Base-by-base conservation (phyloP, 352 stramenopile genomes). In the Pythium diclinum region DNA sequence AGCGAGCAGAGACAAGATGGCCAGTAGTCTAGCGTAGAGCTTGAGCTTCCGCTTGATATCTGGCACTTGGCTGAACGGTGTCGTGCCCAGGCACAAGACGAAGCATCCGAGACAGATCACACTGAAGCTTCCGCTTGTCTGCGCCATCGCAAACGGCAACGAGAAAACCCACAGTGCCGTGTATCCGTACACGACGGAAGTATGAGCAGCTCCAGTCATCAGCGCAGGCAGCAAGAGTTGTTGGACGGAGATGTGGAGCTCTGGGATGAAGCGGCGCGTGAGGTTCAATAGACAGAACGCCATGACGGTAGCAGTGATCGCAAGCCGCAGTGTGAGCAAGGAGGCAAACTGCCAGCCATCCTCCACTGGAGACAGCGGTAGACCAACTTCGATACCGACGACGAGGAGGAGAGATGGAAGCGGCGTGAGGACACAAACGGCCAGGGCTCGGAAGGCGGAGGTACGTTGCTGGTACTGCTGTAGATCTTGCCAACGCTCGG, bases 241-340 rank as follows among this genome's bases (percentile, higher is more conserved):
- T 13, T n/a, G 52, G 25, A 14, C 17, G 14, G 28, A 9, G 52
- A 58, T n/a, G 10, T 46, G 28, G 28, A 58, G 19, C 28, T 58
- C 52, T 16, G 52, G 52, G 13, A 58, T 58, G 17, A 58, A 58
- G 16, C 52, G 14, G 16, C 52, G 52, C 6, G 8, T 21, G 8
- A 58, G 32, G 17, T 28, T 46, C 14, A 58, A 11, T 13, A 58
- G 3, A n/a, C 52, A 40, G 7, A 46, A 46, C 7, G 52, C 52
- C n/a, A 58, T 46, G 13, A 58, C 33, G 6, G 34, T 23, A 23
- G 40, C 84, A 19, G 19, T 21, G 3, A 33, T 28, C 8, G 23
- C 9, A 10, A 55, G 48, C 21, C 48, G n/a, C 5, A 36, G 10
- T 4, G 28, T 30, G 5, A 32, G 13, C 23, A 11, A 34, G 19